These are phyloP conservation scores for Nicotiana benthamiana DNA, from an alignment of 257 asterid genomes.

Conservation along the genomic window DNA sequence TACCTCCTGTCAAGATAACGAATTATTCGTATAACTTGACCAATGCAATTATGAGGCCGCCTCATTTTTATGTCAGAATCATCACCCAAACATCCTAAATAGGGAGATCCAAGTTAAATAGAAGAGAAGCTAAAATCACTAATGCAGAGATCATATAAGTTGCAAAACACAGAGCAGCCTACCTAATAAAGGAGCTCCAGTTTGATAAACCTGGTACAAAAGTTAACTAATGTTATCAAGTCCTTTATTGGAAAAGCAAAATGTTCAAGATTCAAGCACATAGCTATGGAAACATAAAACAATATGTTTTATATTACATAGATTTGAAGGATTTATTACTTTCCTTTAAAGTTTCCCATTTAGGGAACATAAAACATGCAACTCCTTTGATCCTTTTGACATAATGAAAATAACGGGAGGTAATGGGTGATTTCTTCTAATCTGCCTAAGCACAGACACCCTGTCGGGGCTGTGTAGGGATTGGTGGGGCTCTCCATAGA, in stretches of 20 bases:
- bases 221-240: neutral
- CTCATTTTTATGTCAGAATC: constrained; percentile 33
- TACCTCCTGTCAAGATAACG: constrained; percentile 55
- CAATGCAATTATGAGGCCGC: constrained; percentile 56
- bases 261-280: neutral
- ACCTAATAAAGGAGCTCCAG: neutral
- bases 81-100: constrained; percentile 36
- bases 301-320: neutral
- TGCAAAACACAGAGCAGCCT: neutral
- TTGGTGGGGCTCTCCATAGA: too few relatives aligned
- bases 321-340: neutral
- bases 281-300: neutral
- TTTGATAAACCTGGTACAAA: neutral
- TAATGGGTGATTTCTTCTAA: too few relatives aligned
- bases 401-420: neutral
- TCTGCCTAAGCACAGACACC: too few relatives aligned
- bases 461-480: too few relatives aligned
- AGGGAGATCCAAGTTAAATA: constrained; percentile 6
- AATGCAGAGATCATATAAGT: neutral
- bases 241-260: neutral
- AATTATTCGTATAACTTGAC: constrained; percentile 49
- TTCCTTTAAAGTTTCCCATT: neutral
- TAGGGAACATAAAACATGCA: neutral
- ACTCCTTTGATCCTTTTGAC: neutral
- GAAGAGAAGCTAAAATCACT: neutral